Percentiles rank a stretch among this genome's conserved stretches.
These are phyloP conservation scores for Cladophialophora immunda DNA, from an alignment of 2,329 filamentous ascomycete species.

Conservation along the genomic window DNA sequence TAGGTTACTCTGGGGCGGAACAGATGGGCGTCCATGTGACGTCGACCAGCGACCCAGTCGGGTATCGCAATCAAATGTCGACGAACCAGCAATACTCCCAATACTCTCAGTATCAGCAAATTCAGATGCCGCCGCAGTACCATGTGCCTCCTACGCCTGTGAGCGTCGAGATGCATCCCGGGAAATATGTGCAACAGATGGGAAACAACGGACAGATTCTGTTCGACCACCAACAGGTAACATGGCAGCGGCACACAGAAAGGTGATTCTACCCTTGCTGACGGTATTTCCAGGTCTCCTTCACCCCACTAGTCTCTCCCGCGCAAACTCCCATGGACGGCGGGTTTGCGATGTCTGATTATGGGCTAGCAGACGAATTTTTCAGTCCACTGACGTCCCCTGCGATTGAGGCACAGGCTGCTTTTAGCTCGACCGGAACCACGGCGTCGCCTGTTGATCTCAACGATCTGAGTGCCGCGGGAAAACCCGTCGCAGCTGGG, in stretches of 20 bases:
- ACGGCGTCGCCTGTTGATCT: conserved; percentile 53
- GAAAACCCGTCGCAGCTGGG: conserved; percentile 47
- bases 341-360: conserved; percentile 57
- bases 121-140: conserved; percentile 38
- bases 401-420: conserved; percentile 56
- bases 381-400: conserved; percentile 61
- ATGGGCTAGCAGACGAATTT: conserved; percentile 58
- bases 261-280: conserved; percentile 9
- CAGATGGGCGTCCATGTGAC: conserved; percentile 43
- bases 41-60: conserved; percentile 19
- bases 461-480: conserved; percentile 43
- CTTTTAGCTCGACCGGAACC: conserved; percentile 51
- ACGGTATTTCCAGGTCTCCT: conserved; percentile 52
- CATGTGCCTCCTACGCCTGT: conserved; percentile 57
- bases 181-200: conserved; percentile 51
- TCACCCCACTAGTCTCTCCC: conserved; percentile 60
- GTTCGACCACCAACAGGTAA: conserved; percentile 55
- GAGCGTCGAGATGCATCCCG: conserved; percentile 57
- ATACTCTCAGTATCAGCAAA: conserved; percentile 45
- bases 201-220: conserved; percentile 51
- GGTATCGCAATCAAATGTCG: conserved; percentile 38
- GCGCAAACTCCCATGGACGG: conserved; percentile 60
- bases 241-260: background rate
- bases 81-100: conserved; percentile 40
- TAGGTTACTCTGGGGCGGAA: conserved; percentile 26